A percentile compares a stretch with the other conserved stretches of the same genome.
These are phyloP conservation scores for Dothideomycetes sp. DNA, from an alignment of 2,329 filamentous ascomycete genomes.

Conservation along the genomic window DNA sequence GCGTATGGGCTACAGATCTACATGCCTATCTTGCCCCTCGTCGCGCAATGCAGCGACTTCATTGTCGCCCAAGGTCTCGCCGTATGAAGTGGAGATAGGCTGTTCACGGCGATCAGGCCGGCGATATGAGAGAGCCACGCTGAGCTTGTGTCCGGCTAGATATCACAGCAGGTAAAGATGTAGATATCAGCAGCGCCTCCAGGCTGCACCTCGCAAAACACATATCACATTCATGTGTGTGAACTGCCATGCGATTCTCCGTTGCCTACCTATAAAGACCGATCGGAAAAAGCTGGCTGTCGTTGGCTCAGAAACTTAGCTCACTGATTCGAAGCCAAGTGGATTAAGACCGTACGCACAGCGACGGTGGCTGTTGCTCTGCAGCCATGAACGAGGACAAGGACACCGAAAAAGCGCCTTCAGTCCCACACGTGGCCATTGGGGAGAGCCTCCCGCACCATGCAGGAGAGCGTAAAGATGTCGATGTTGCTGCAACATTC, in stretches of 20 bases:
- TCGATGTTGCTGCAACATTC: slow-evolving; percentile 20
- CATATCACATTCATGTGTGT: neutral
- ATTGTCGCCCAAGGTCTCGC: neutral
- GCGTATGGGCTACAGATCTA: too few relatives aligned
- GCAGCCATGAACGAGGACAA: too few relatives aligned
- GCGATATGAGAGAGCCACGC: too few relatives aligned
- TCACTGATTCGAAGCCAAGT: neutral
- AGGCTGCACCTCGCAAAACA: too few relatives aligned
- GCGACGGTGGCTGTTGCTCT: neutral
- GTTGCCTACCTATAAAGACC: neutral
- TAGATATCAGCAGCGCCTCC: too few relatives aligned
- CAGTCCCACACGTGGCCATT: neutral
- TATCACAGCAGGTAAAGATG: too few relatives aligned
- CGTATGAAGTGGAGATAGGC: neutral
- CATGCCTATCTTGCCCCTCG: too few relatives aligned
- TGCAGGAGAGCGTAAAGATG: slow-evolving; percentile 4
- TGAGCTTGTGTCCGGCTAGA: too few relatives aligned
- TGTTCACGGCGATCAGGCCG: too few relatives aligned
- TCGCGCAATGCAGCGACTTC: neutral
- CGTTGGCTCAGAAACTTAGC: neutral
- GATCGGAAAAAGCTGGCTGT: neutral
- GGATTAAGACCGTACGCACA: neutral
- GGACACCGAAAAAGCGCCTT: neutral
- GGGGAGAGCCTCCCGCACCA: neutral
- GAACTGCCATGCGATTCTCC: neutral